Evolutionary conservation across 2,329 filamentous ascomycete species (phyloP), one percentile per base, ranked within the genome.

Genomic region (Raffaelea albimanens): DNA sequence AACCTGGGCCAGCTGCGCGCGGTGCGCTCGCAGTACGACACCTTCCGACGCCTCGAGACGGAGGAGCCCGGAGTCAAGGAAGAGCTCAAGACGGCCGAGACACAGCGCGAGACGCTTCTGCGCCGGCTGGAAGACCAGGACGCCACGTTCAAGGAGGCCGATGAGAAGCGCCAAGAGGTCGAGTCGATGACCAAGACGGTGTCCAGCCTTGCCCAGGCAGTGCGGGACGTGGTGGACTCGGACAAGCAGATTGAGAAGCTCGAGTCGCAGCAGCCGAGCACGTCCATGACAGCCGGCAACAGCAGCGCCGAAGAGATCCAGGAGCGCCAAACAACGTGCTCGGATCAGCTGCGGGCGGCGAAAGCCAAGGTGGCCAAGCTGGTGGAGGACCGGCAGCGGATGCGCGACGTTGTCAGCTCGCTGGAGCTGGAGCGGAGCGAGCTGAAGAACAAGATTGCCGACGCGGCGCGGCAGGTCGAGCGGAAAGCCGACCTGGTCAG

Each of bases 301-400:
- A 78, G 87, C 52, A 86, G 85, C 25, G 75, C 88, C 7, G 86
- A 95, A 46, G 86, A 93, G 55, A 89, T 94, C 46, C 85, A 93
- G 56, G 82, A 86, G 46, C 78, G 89, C 43, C 78, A 89, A 52
- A 79, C 80, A 43, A 66, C 69, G 18, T 73, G 83, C 48, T 76
- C 76, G 19, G 86, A 89, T 51, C 80, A 86, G 59, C 74, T 81
- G 54, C 78, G 83, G 47, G 67, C 67, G 20, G 66, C 81, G 23
- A 88, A 86, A 59, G 71, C 71, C 39, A 75, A 71, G 40, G 72
- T 91, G 13, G 65, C 75, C 7, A 85, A 85, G 56, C 65, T 94
- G 29, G 78, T 74, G 1, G 68, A 67, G 13, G 87, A 93, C 31
- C 82, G 78, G 55, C 86, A 95, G 55, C 80, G 85, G 36, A 75